Conservation (phyloP, 225 moss, liverwort and hornwort genomes). For the Bryum argenteum region DNA sequence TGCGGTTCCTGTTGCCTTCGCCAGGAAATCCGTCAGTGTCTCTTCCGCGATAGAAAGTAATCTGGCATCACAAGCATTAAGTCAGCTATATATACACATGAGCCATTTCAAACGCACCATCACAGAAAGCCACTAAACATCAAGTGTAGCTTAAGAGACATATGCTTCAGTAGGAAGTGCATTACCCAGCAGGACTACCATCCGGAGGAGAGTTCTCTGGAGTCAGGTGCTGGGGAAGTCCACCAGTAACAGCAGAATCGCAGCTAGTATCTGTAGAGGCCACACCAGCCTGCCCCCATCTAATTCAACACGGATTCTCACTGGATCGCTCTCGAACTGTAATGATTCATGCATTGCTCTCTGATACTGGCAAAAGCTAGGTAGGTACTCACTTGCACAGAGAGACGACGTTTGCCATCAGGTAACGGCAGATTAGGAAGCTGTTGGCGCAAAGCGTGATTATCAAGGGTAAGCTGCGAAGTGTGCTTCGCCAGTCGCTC, state of each 20-base stretch:
- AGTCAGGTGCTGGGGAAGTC: constrained; percentile 93
- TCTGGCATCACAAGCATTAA: constrained; percentile 36
- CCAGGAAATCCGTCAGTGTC: constrained; percentile 63
- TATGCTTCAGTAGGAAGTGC: constrained; percentile 9
- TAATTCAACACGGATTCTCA: constrained; percentile 40
- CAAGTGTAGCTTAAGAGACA: constrained; percentile 9
- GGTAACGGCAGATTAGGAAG: constrained; percentile 48
- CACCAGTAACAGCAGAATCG: constrained; percentile 96
- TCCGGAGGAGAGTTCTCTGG: constrained; percentile 94
- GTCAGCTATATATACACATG: background rate
- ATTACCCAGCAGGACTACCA: constrained; percentile 97
- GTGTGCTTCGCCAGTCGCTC: constrained; percentile 69
- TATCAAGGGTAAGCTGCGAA: constrained; percentile 65
- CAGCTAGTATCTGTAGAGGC: constrained; percentile 99
- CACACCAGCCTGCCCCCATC: constrained; percentile 82
- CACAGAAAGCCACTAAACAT: constrained; percentile 20
- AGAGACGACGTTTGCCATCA: constrained; percentile 48
- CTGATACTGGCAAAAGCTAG: background rate
- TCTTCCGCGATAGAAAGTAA: constrained; percentile 67
- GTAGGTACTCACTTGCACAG: constrained; percentile 49
- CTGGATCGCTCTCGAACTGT: constrained; percentile 24
- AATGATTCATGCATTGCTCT: constrained; percentile 21
- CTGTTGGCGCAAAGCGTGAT: constrained; percentile 67
- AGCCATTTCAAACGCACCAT: background rate
- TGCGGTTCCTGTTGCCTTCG: constrained; percentile 73